Base-by-base conservation (phyloP, 1,284 basidiomycete genomes). In the Ganoderma multipileum region DNA sequence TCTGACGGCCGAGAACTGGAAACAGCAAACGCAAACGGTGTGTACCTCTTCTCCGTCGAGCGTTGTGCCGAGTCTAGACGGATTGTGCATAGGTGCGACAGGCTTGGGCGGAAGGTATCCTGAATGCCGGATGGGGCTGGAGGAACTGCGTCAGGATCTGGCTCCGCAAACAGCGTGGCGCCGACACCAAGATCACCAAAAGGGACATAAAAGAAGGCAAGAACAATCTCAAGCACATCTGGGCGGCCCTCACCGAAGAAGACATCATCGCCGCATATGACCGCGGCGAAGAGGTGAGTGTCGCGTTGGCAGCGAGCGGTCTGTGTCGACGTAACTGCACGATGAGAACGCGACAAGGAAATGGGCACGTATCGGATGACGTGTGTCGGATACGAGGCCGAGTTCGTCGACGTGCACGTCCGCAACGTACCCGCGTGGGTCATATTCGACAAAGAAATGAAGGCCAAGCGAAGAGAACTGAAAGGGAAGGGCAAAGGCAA, bases 361-460 rank as follows among this genome's bases (percentile, higher is more conserved):
- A 63, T 63, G 16, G 55, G 55, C 3, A 67, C 61, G 20, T 44
- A 58, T 3, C 50, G 30, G 11, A 59, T 67, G 66, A 52, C 36
- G 14, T 67, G 66, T 28, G 55, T 67, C 1, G 66, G 66, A 16
- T 67, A 67, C 55, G 66, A 67, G 18, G 55, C 42, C 11, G 55
- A 63, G 55, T 67, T 63, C 36, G 18, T 63, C 4, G 23, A 28
- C 0, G 23, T 38, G 14, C 61, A 59, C 38, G 61, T 47, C 1
- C 36, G 55, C 14, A 67, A 63, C 36, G 26, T 41, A 6, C 41
- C 58, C 28, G 42, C 2, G 18, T 67, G 38, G 41, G 12, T 47
- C 20, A 20, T 44, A 44, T 44, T 44, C 20, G 42, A 44, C 42
- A 20, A 18, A 44, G 42, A 44, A 14, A 44, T 44, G 42, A 44